Conservation (phyloP, 2,329 filamentous ascomycete genomes). For the Phialophora tarda region DNA sequence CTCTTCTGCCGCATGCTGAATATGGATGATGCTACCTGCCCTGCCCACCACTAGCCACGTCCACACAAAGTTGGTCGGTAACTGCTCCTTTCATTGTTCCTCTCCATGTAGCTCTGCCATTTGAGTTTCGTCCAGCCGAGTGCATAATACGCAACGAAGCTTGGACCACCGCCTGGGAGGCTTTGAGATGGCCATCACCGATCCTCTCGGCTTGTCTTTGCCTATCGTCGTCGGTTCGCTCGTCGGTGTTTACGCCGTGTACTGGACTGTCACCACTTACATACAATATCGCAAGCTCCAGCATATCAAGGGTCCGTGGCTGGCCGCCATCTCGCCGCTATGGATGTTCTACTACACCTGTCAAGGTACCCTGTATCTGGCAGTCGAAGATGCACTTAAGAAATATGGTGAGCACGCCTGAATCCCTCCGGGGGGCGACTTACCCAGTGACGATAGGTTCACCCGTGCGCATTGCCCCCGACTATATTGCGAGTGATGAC, state of each 20-base stretch:
- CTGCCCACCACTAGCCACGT: not conserved
- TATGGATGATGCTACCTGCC: not conserved
- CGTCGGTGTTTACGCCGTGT: slow-evolving; percentile 5
- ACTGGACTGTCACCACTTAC: not conserved
- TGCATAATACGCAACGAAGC: not conserved
- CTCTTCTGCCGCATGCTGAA: not conserved
- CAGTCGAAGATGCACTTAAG: slow-evolving; percentile 14
- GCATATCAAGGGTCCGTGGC: slow-evolving; percentile 29
- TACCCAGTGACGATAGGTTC: slow-evolving; percentile 19
- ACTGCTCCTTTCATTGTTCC: not conserved
- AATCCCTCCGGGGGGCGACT: slow-evolving; percentile 5
- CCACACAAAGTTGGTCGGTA: not conserved
- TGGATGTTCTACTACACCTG: slow-evolving; percentile 29
- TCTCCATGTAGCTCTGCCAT: not conserved
- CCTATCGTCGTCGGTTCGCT: not conserved
- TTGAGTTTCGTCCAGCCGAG: not conserved
- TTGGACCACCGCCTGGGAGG: not conserved
- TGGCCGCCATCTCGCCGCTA: slow-evolving; percentile 20
- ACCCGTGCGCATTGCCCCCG: slow-evolving; percentile 10
- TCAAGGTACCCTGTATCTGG: slow-evolving; percentile 21
- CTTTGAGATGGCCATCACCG: not conserved
- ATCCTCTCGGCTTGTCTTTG: not conserved
- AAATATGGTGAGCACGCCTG: slow-evolving; percentile 32
- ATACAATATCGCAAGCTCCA: slow-evolving; percentile 17
- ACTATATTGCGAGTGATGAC: slow-evolving; percentile 12